Percentiles rank a stretch among this genome's conserved stretches.
Evolutionary conservation across 306 rosid species (phyloP).

Genomic region (Acacia acuminata): DNA sequence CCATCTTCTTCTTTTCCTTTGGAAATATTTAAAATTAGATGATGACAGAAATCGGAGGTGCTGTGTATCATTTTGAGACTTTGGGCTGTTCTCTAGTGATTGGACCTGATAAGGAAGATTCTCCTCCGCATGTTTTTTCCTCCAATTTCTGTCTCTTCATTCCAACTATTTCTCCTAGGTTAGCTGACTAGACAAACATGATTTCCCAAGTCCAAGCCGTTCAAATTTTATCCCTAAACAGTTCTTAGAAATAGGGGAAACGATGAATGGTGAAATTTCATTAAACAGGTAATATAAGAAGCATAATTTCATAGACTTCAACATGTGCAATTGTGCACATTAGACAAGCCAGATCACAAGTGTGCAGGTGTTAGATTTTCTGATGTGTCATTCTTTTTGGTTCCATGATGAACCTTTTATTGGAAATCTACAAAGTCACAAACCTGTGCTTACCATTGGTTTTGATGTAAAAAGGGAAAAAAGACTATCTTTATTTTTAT

Average conservation of each 20-base stretch:
- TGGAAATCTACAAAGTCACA: too few species aligned
- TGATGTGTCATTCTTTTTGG: constrained; percentile 11
- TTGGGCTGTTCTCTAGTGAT: background rate
- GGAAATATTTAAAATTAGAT: constrained; percentile 16
- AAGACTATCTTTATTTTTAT: background rate
- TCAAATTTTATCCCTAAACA: background rate
- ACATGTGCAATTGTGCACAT: background rate
- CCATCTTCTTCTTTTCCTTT: background rate
- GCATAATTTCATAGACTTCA: background rate
- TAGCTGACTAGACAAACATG: background rate
- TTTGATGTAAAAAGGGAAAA: background rate
- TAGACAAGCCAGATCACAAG: background rate
- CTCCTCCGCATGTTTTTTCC: background rate
- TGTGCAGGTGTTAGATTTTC: background rate
- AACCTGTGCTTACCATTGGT: background rate
- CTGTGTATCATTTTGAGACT: constrained; percentile 13
- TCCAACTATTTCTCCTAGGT: background rate
- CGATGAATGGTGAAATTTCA: background rate
- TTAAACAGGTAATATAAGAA: background rate
- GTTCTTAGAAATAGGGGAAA: background rate
- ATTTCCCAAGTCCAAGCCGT: background rate
- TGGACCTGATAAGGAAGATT: background rate
- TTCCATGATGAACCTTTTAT: background rate
- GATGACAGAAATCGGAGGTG: background rate
- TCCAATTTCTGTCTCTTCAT: background rate